Conservation (phyloP, 352 stramenopile species). For the Pythium rhizo-oryzae region DNA sequence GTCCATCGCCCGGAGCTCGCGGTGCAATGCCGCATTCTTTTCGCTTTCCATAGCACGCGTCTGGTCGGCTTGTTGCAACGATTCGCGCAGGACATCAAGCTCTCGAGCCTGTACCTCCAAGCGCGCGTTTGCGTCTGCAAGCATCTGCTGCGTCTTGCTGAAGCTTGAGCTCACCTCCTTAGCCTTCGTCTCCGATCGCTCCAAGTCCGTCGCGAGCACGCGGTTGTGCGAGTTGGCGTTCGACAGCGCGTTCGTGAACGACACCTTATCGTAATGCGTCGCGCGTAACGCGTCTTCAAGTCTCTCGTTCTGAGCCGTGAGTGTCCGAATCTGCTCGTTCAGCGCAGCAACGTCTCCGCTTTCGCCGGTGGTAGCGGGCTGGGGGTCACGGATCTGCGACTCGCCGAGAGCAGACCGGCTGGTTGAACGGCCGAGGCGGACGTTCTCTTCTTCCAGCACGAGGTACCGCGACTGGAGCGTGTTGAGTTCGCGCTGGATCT, state of each 20-base stretch:
- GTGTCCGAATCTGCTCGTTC: slow-evolving; percentile 53
- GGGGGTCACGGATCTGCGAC: not conserved
- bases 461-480: slow-evolving; percentile 49
- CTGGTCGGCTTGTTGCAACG: slow-evolving; percentile 64
- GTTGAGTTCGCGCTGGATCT: slow-evolving; percentile 54
- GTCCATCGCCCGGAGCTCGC: slow-evolving; percentile 72
- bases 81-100: slow-evolving; percentile 58
- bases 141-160: slow-evolving; percentile 44
- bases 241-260: slow-evolving; percentile 77
- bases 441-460: slow-evolving; percentile 52
- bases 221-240: slow-evolving; percentile 82
- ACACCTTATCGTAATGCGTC: slow-evolving; percentile 84
- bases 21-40: slow-evolving; percentile 73
- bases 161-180: slow-evolving; percentile 44
- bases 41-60: slow-evolving; percentile 54
- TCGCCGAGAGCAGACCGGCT: slow-evolving; percentile 1
- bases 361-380: not conserved
- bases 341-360: slow-evolving; percentile 23
- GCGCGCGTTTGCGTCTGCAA: slow-evolving; percentile 42
- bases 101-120: slow-evolving; percentile 50
- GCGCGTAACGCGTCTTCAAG: slow-evolving; percentile 76
- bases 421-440: slow-evolving; percentile 28
- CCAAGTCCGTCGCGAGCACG: slow-evolving; percentile 60
- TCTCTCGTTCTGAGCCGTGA: slow-evolving; percentile 58
- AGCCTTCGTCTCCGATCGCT: slow-evolving; percentile 55